These are phyloP conservation scores for Monilinia aucupariae DNA, from an alignment of 2,329 filamentous ascomycete species.

Conservation along the genomic window DNA sequence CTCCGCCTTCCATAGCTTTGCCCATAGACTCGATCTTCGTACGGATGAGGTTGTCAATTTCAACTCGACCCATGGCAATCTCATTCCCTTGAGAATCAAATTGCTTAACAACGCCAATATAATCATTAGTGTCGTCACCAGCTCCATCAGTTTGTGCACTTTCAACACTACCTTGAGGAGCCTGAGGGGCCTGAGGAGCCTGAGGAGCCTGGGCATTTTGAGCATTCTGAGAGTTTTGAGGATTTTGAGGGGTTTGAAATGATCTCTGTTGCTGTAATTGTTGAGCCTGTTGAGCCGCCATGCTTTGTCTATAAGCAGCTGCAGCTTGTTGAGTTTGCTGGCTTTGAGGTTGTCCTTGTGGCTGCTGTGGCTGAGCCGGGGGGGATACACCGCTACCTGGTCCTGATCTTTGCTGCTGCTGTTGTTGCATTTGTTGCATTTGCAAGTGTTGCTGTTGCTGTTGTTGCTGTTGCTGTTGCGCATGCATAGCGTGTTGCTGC, in stretches of 20 bases:
- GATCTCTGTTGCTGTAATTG: constrained; percentile 8
- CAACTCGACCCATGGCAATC: constrained; percentile 52
- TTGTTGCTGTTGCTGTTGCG: constrained; percentile 25
- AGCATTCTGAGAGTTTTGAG: constrained; percentile 37
- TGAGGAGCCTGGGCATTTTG: background rate
- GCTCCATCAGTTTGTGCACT: constrained; percentile 72
- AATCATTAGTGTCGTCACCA: constrained; percentile 48
- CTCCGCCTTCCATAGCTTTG: constrained; percentile 65
- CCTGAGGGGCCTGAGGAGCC: constrained; percentile 23
- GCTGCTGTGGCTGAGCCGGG: background rate
- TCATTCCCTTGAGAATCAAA: constrained; percentile 49
- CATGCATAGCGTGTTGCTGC: constrained; percentile 34
- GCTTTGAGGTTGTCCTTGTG: constrained; percentile 2
- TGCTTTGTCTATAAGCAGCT: constrained; percentile 11
- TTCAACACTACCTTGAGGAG: constrained; percentile 40
- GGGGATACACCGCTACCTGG: background rate
- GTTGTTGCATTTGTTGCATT: constrained; percentile 20
- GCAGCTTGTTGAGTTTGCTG: constrained; percentile 10
- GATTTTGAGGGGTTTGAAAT: constrained; percentile 28
- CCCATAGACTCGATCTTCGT: constrained; percentile 60
- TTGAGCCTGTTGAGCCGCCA: constrained; percentile 15
- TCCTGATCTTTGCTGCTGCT: background rate
- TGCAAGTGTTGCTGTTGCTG: constrained; percentile 22
- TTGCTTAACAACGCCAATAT: constrained; percentile 52
- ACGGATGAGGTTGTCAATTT: constrained; percentile 66